Evolutionary conservation across 345 rosid genomes (phyloP).

Genomic region (Lumnitzera littorea): DNA sequence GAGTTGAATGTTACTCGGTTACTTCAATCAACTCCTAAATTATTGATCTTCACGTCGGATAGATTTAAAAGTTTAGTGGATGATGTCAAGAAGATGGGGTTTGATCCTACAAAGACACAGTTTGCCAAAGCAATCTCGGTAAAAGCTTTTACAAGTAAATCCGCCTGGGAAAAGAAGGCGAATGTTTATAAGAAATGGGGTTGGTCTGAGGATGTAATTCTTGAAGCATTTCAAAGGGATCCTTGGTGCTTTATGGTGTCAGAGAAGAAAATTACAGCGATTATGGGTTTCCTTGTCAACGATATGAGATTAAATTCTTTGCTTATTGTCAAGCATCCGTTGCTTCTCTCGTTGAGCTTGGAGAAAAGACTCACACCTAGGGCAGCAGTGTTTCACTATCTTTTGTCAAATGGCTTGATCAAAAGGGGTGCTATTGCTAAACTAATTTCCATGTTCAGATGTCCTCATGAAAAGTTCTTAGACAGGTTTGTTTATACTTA

Average conservation of each 20-base stretch:
- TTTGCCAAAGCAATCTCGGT: constrained; percentile 13
- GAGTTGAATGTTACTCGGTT: constrained; percentile 2
- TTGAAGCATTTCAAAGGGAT: constrained; percentile 13
- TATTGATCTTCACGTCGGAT: not conserved
- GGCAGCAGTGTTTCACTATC: constrained; percentile 11
- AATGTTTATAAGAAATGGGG: constrained; percentile 9
- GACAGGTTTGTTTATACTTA: constrained; percentile 11
- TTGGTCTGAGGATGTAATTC: constrained; percentile 16
- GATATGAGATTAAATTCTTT: constrained; percentile 15
- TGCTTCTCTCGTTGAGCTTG: constrained; percentile 12
- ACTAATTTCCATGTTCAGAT: not conserved
- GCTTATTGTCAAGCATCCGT: constrained; percentile 4
- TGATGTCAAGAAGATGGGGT: constrained; percentile 13
- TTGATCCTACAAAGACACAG: constrained; percentile 5
- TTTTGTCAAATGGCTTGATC: constrained; percentile 19
- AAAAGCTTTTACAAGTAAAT: not conserved
- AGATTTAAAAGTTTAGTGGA: constrained; percentile 9
- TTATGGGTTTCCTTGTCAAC: constrained; percentile 21
- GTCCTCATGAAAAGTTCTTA: constrained; percentile 12
- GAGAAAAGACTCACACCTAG: constrained; percentile 31
- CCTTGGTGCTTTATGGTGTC: constrained; percentile 18
- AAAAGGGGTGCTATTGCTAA: not conserved
- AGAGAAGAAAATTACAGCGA: constrained; percentile 13
- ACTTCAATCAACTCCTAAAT: not conserved
- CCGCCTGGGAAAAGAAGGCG: constrained; percentile 14